These are phyloP conservation scores for Pouteria campechiana DNA, from an alignment of 179 eudicot genomes.

Conservation along the genomic window DNA sequence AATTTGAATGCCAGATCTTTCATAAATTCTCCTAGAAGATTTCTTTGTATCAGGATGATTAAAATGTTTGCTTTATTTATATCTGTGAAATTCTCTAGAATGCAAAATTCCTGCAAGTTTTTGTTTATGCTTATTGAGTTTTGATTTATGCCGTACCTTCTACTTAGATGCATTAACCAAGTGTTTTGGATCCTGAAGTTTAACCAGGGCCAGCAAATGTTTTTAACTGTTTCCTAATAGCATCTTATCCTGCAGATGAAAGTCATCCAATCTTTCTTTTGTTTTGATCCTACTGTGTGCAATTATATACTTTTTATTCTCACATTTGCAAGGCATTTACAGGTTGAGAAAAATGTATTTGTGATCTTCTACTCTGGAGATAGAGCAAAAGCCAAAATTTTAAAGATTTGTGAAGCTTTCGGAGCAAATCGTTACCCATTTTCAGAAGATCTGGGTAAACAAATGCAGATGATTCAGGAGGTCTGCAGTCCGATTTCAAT, in stretches of 20 bases:
- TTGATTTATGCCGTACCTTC: too few species aligned
- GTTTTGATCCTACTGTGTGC: too few species aligned
- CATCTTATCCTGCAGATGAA: too few species aligned
- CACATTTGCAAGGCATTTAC: slow-evolving; percentile 3
- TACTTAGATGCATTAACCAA: too few species aligned
- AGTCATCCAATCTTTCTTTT: too few species aligned
- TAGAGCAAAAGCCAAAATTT: slow-evolving; percentile 48
- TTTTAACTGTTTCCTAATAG: too few species aligned
- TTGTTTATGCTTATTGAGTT: too few species aligned
- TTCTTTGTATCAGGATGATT: neutral
- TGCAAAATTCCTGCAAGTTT: too few species aligned
- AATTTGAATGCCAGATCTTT: too few species aligned
- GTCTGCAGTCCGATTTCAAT: slow-evolving; percentile 15
- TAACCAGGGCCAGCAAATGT: too few species aligned
- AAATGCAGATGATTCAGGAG: slow-evolving; percentile 53
- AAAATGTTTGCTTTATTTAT: neutral
- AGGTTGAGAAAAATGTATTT: slow-evolving; percentile 80
- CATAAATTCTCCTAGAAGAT: too few species aligned
- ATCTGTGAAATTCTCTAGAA: neutral
- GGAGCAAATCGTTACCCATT: slow-evolving; percentile 77
- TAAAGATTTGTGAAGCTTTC: slow-evolving; percentile 71
- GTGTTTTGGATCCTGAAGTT: too few species aligned
- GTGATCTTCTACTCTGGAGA: slow-evolving; percentile 70
- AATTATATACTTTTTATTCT: neutral
- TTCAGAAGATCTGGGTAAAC: slow-evolving; percentile 57